phyloP scores from a whole-genome alignment of 345 rosid genomes.

The Kernera saxatilis region DNA sequence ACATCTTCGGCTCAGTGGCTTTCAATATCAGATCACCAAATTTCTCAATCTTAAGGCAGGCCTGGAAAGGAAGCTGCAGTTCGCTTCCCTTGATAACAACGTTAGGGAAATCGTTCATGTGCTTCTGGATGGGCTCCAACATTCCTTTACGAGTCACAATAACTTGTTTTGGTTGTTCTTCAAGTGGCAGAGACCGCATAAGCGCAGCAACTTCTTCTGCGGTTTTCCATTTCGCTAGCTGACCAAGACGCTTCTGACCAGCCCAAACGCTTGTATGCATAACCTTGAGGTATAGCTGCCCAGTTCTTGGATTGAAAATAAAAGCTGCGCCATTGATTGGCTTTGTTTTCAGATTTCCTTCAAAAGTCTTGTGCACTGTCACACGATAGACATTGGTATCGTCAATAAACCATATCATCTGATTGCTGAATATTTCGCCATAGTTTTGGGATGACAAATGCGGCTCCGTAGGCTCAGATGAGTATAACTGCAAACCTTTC shows the following conservation, averaged over 20 bases:
- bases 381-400: slow-evolving; percentile 38
- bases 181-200: slow-evolving; percentile 81
- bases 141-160: slow-evolving; percentile 85
- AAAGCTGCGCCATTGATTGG: slow-evolving; percentile 90
- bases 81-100: slow-evolving; percentile 90
- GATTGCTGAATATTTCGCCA: slow-evolving; percentile 90
- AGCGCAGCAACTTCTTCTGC: slow-evolving; percentile 38
- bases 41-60: slow-evolving; percentile 91
- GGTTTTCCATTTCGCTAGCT: slow-evolving; percentile 79
- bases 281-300: slow-evolving; percentile 84
- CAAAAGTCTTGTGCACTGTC: slow-evolving; percentile 76
- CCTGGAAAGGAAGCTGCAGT: slow-evolving; percentile 88
- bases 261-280: slow-evolving; percentile 92
- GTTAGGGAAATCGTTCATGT: slow-evolving; percentile 65
- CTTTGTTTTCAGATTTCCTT: slow-evolving; percentile 84
- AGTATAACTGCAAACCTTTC: slow-evolving; percentile 88
- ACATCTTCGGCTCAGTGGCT: slow-evolving; percentile 87
- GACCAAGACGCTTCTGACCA: slow-evolving; percentile 92
- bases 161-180: slow-evolving; percentile 83
- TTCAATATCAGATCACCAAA: slow-evolving; percentile 78
- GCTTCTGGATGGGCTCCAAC: slow-evolving; percentile 43
- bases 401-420: slow-evolving; percentile 88
- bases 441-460: slow-evolving; percentile 83
- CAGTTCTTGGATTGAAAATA: slow-evolving; percentile 84
- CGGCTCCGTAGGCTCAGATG: slow-evolving; percentile 92